A percentile compares a stretch with the other conserved stretches of the same genome.
These are phyloP conservation scores for Mycena indigotica DNA, from an alignment of 768 basidiomycete genomes.

Conservation along the genomic window DNA sequence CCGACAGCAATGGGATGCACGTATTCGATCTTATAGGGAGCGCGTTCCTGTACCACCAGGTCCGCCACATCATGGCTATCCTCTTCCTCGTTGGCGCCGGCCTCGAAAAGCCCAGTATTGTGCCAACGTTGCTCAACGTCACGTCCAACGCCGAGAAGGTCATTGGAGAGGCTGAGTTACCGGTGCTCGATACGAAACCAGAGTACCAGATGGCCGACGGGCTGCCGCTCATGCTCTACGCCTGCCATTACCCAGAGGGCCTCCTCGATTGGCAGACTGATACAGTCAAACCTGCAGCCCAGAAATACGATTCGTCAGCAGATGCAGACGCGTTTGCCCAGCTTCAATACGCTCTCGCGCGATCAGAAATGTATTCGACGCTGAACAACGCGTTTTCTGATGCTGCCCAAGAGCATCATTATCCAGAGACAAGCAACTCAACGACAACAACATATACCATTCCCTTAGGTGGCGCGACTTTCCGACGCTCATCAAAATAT, in stretches of 20 bases:
- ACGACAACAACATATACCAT: conserved; percentile 41
- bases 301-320: conserved; percentile 25
- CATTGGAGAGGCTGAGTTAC: conserved; percentile 20
- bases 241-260: conserved; percentile 70
- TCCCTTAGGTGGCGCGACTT: conserved; percentile 75
- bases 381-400: conserved; percentile 68
- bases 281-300: conserved; percentile 10
- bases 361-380: conserved; percentile 64
- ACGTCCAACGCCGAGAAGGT: conserved; percentile 40
- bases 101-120: conserved; percentile 70
- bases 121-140: conserved; percentile 75
- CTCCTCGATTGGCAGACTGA: conserved; percentile 72
- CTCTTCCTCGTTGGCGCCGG: conserved; percentile 86
- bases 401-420: conserved; percentile 55
- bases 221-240: conserved; percentile 89
- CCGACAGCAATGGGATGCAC: conserved; percentile 42
- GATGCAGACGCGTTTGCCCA: conserved; percentile 32
- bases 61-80: conserved; percentile 90
- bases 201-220: conserved; percentile 93
- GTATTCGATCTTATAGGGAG: conserved; percentile 85
- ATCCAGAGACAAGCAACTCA: conserved; percentile 34
- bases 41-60: conserved; percentile 95
- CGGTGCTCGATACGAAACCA: conserved; percentile 73
- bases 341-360: conserved; percentile 54
- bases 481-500: conserved; percentile 63